phyloP scores from a whole-genome alignment of 306 rosid genomes.

The Sphenostylis stenocarpa region DNA sequence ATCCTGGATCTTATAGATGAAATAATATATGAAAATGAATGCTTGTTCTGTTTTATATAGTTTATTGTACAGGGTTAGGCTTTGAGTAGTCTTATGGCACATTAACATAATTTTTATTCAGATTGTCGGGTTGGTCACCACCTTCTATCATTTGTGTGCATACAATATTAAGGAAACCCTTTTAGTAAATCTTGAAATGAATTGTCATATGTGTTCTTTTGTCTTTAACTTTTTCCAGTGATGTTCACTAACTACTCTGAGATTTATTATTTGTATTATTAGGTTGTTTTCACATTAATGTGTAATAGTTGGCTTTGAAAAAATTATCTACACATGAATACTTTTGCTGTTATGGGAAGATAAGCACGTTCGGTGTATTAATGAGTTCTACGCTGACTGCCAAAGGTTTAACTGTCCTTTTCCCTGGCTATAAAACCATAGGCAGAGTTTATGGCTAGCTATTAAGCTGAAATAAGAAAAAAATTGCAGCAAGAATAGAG shows the following conservation, averaged over 20 bases:
- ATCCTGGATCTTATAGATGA: background rate
- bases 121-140: background rate
- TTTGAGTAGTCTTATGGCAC: slow-evolving; percentile 12
- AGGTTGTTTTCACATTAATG: background rate
- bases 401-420: background rate
- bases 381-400: background rate
- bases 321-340: background rate
- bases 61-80: background rate
- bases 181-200: slow-evolving; percentile 1
- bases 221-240: background rate
- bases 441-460: background rate
- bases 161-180: background rate
- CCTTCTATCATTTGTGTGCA: slow-evolving; percentile 13
- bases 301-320: background rate
- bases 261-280: background rate
- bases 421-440: background rate
- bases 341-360: background rate
- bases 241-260: background rate
- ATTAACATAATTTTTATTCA: background rate
- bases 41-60: slow-evolving; percentile 13
- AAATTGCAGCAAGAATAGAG: background rate
- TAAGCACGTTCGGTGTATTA: background rate
- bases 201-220: background rate
- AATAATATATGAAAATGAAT: background rate
- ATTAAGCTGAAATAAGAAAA: background rate